Conservation (phyloP, 371 early-diverging fungal species). For the Lichtheimia hyalospora region DNA sequence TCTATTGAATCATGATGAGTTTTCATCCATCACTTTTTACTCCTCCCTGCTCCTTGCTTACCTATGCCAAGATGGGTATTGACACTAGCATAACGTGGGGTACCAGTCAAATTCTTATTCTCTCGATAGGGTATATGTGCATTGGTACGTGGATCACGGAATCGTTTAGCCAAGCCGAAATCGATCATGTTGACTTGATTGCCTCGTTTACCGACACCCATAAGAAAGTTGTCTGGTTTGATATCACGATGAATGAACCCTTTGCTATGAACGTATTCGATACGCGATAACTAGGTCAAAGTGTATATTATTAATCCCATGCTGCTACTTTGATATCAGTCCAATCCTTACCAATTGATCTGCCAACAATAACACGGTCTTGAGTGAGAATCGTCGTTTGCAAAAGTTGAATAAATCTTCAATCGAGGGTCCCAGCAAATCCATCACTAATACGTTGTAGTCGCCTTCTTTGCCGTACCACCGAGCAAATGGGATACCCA, state of each 20-base stretch:
- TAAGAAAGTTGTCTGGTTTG: slow-evolving; percentile 99
- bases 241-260: slow-evolving; percentile 80
- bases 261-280: slow-evolving; percentile 98
- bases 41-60: slow-evolving; percentile 30
- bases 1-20: slow-evolving; percentile 47
- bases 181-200: slow-evolving; percentile 99
- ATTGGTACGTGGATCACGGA: slow-evolving; percentile 92
- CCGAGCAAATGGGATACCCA: slow-evolving; percentile 96
- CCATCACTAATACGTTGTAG: slow-evolving; percentile 96
- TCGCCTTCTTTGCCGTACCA: slow-evolving; percentile 92
- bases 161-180: slow-evolving; percentile 98
- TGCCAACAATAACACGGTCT: slow-evolving; percentile 97
- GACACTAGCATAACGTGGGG: slow-evolving; percentile 98
- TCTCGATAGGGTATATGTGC: slow-evolving; percentile 97
- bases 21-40: too few species aligned
- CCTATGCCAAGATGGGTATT: slow-evolving; percentile 97
- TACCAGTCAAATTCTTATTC: slow-evolving; percentile 99
- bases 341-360: slow-evolving; percentile 88
- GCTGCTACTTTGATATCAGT: not conserved
- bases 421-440: slow-evolving; percentile 97
- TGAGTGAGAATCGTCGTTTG: slow-evolving; percentile 94
- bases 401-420: slow-evolving; percentile 99
- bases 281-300: slow-evolving; percentile 78
- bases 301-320: not conserved
- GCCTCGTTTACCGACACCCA: slow-evolving; percentile 94